Evolutionary conservation across 106 monocot genomes (phyloP), one percentile per base, ranked within the genome.

Genomic region (Cymbidium sinense): DNA sequence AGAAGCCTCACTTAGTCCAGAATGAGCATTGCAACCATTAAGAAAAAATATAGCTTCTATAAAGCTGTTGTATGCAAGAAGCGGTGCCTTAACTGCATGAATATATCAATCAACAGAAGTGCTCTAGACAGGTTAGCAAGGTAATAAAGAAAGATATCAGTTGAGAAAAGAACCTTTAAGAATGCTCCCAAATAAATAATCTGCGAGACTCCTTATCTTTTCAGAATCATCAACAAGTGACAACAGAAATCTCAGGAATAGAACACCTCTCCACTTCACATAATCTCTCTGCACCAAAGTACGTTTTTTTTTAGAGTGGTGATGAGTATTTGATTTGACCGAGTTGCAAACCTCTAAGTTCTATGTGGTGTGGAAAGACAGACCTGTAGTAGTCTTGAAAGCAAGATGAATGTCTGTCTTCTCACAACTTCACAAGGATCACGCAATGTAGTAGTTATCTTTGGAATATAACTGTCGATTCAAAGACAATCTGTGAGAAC

Each of bases 21-120:
- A 82, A 79, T 90, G 87, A 33, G 75, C 79, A 69, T 77, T 82
- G 65, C 88, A 94, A 76, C 86, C 90, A 79, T 99, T 99, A 50
- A 99, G 83, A 75, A 92, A 86, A 85, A 91, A 94, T 62, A 99
- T 92, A 27, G 98, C 94, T 81, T 94, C 98, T 70, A 99, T 86
- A 52, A 99, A 99, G 78, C 98, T 99, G 86, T 99, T 99, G 76
- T 99, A 99, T 74, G 94, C 98, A 86, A 99, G 94, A 77, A 99
- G 94, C 52, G 98, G 94, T 78, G 98, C 92, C 84, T 99, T 92
- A 54, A 88, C 98, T 92, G 94, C 71, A 79, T 85, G 23, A 71
- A 78, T 52, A 51, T 33, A 84, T 47, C 23, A 51, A 80, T 75
- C 69, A 79, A 41, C 3, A 77, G 29, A 28, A 54, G 5, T 70